A percentile compares a stretch with the other conserved stretches of the same genome.
These are phyloP conservation scores for Alternaria arborescens DNA, from an alignment of 2,329 filamentous ascomycete genomes.

Conservation along the genomic window DNA sequence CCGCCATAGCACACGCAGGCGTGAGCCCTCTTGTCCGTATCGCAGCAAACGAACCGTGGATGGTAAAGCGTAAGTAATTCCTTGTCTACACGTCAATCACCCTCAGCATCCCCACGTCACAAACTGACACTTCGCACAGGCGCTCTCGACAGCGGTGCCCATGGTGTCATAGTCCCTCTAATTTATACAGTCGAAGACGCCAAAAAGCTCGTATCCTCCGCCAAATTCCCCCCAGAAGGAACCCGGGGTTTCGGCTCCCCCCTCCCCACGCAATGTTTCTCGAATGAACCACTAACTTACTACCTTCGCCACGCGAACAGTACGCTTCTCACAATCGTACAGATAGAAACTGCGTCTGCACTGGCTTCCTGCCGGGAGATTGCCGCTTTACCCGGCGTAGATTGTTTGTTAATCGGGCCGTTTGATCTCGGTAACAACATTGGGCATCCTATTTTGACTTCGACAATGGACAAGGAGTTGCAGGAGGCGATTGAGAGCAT, in stretches of 20 bases:
- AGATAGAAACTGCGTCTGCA: constrained; percentile 57
- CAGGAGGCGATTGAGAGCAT: constrained; percentile 62
- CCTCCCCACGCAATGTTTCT: constrained; percentile 60
- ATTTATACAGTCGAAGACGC: constrained; percentile 64
- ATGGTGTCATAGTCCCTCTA: constrained; percentile 65
- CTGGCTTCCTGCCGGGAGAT: constrained; percentile 57
- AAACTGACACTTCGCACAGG: constrained; percentile 37
- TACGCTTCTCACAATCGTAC: constrained; percentile 60
- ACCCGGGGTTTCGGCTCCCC: constrained; percentile 66
- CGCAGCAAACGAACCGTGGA: constrained; percentile 67
- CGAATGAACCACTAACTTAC: constrained; percentile 53
- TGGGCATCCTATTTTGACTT: constrained; percentile 60
- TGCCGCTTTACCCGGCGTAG: constrained; percentile 61
- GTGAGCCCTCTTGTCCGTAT: constrained; percentile 59
- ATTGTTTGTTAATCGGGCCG: constrained; percentile 63
- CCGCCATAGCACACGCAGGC: constrained; percentile 56
- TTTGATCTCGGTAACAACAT: constrained; percentile 68
- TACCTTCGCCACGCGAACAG: constrained; percentile 66
- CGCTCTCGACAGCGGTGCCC: constrained; percentile 67
- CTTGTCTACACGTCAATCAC: not conserved
- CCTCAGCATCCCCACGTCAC: not conserved
- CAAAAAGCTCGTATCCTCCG: constrained; percentile 59
- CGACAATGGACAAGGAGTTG: constrained; percentile 59
- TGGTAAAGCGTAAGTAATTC: constrained; percentile 63
- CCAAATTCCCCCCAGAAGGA: constrained; percentile 65